Base-by-base conservation (phyloP, 1,284 basidiomycete species). In the Cryptococcus sp. region DNA sequence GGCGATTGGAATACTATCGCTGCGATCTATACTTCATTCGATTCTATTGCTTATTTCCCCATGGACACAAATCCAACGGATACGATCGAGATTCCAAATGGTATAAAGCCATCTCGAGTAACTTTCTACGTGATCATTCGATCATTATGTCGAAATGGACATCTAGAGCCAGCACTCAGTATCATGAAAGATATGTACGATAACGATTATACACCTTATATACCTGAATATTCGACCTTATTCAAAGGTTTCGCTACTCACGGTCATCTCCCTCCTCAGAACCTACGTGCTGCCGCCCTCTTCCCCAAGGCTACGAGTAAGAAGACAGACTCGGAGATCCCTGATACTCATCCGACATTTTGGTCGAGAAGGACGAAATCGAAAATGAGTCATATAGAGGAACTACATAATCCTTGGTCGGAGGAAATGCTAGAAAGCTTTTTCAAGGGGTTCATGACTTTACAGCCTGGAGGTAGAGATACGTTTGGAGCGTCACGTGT, bases 61-160 rank as follows among this genome's bases (percentile, higher is more conserved):
- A 23, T 23, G 23, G 23, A 23, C 23, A 23, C 23, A 23, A 23
- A 23, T 23, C 23, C 23, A 23, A 23, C 23, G 23, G 23, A 23
- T 23, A 23, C 23, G 23, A 23, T 23, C 23, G 23, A 23, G 2
- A 23, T 23, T 2, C 1, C 23, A 23, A 23, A 23, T 23, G 23
- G 23, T 23, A 23, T 23, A 23, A 23, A 23, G 23, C 23, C 80
- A 0, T 61, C 63, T 65, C 76, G 80, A 23, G 73, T 83, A 53
- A 88, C 87, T 31, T 8, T 93, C 85, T 71, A 84, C 82, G 14
- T 75, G 79, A n/a, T 89, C 65, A 81, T 90, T 49, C 86, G 88
- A 65, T 74, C 79, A 6, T 80, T 86, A 67, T 81, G 87, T 3
- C 86, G 86, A 66, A 81, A 84, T 53, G 89, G 90, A 4, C 78